Percentiles rank a stretch among this genome's conserved stretches.
Evolutionary conservation across 768 basidiomycete genomes (phyloP).

Genomic region (Hericium erinaceus): DNA sequence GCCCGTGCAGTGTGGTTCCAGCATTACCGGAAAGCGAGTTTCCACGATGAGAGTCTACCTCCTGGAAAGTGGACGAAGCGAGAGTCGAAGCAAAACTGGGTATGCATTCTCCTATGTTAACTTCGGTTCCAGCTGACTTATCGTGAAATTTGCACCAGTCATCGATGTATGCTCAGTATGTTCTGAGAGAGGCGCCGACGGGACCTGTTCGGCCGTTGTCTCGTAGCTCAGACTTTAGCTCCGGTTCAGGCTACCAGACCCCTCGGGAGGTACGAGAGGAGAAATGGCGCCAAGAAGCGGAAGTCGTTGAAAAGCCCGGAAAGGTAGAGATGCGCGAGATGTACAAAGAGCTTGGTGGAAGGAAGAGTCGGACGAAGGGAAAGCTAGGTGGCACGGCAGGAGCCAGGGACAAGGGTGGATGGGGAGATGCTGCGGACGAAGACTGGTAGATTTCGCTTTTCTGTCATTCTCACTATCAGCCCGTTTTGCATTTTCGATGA

Average conservation of each 20-base stretch:
- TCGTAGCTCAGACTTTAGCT: conserved; percentile 35
- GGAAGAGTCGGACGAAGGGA: conserved; percentile 67
- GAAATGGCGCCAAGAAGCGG: conserved; percentile 53
- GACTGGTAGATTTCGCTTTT: neutral
- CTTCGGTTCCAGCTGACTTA: too few species aligned
- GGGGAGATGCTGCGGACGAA: conserved; percentile 34
- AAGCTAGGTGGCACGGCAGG: conserved; percentile 58
- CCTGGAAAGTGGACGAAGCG: conserved; percentile 86
- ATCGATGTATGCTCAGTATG: conserved; percentile 6
- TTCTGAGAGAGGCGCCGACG: conserved; percentile 25
- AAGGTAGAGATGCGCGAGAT: conserved; percentile 84
- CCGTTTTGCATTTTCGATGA: too few species aligned
- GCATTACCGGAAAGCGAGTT: conserved; percentile 79
- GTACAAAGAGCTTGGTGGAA: conserved; percentile 85
- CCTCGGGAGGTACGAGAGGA: conserved; percentile 75
- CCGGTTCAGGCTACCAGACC: conserved; percentile 59
- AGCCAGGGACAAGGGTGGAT: conserved; percentile 72
- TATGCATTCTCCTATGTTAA: conserved; percentile 19
- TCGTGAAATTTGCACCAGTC: neutral
- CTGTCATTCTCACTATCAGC: too few species aligned
- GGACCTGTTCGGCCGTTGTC: conserved; percentile 25
- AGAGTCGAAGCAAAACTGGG: conserved; percentile 94
- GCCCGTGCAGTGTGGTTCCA: conserved; percentile 81
- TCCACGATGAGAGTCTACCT: conserved; percentile 70
- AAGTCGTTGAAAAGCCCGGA: conserved; percentile 43